Evolutionary conservation across 192 early-diverging fungal genomes (phyloP), one percentile per base, ranked within the genome.

Genomic region (Backusella circina): DNA sequence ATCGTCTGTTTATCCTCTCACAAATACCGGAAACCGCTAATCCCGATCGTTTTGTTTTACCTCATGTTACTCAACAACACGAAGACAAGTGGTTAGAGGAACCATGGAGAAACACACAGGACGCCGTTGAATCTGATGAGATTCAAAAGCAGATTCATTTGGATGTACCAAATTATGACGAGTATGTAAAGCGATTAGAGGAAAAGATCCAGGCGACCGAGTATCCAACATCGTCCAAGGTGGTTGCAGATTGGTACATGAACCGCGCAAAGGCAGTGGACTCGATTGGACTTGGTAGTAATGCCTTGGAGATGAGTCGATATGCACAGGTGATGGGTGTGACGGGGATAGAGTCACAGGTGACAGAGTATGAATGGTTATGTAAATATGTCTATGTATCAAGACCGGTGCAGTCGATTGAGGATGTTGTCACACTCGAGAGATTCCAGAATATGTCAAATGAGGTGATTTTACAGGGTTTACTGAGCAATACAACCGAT

Each of bases 21-120:
- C 82, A 88, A 38, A 78, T 94, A 0, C 92, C 92, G 1, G 86
- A 91, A 69, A 86, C 87, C 3, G 83, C 79, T 4, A 87, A 87
- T 41, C 83, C 83, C 12, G 81, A 75, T 30, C 66, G 68, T 1
- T 90, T 87, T 47, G 82, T 68, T 50, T 51, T 74, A 51, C 79
- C 79, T 2, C 72, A 73, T 21, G 79, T 77, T 6, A 47, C 75
- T 13, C 65, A 51, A 3, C 78, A 71, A 47, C 33, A 65, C 1
- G 88, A 88, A 78, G 73, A 78, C 33, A 77, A 80, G 31, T 82
- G 82, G 81, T 66, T 69, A 21, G 83, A 83, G 57, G 74, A 85
- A 33, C 84, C 89, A 5, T 91, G 91, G 91, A 78, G 89, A 50
- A 37, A 66, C n/a, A 81, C 85, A 16, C 31, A 77, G 10, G 93